Base-by-base conservation (phyloP, 768 basidiomycete genomes). In the Agrocybe chaxingu region DNA sequence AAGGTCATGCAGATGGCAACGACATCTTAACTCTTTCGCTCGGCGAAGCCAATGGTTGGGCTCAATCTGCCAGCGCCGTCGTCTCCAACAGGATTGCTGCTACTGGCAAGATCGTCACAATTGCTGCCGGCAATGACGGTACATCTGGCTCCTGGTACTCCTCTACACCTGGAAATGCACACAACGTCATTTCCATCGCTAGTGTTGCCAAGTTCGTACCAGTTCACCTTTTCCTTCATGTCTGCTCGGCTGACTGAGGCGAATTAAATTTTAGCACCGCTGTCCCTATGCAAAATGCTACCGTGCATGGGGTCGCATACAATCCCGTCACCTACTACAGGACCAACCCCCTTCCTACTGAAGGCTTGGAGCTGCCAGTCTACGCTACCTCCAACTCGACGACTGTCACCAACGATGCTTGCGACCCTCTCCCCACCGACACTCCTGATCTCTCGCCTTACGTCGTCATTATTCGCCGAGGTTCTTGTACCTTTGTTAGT, bases 11-110 rank as follows among this genome's bases (percentile, higher is more conserved):
- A 8, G 84, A 84, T 24, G 79, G 77, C 0, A 70, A 77, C 53
- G 80, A 88, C 60, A 76, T 90, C 50, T 67, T 89, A 53, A 82
- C 81, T 3, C 65, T 89, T 57, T 85, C 82, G n/a, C 64, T 89
- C 4, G 85, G 85, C 33, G 79, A 80, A 10, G 55, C 74, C 3
- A 73, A 77, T 52, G 85, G 84, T 3, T 89, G 85, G 85, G 82
- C 83, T 1, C 78, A 80, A 58, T 71, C 73, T 18, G 66, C 77
- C 7, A 65, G 68, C 41, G 59, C 79, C 8, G 82, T 85, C 1
- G 71, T 87, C 3, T 79, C 84, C 0, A 80, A 78, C 56, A 67
- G 84, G 40, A 76, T 89, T 36, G 76, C 80, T 2, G 70, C 65
- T 3, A 66, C 67, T 19, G 86, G 87, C 5, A 81, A 74, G 57